phyloP scores from a whole-genome alignment of 1,284 basidiomycete species.

The Malassezia caprae region DNA sequence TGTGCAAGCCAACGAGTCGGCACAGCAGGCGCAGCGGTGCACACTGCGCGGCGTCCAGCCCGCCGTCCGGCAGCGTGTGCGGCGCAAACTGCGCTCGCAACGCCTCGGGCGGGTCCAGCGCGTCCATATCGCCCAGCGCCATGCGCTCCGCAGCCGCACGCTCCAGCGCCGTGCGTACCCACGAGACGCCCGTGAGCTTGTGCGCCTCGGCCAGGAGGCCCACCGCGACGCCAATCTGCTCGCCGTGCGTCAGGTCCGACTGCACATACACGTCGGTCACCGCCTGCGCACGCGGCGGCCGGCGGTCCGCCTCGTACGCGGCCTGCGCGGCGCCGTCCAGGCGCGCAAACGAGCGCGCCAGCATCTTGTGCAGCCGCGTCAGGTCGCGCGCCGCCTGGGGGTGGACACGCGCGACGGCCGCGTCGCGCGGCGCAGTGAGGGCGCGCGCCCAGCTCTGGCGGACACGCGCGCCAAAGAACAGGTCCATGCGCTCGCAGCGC shows the following conservation, averaged over 20 bases:
- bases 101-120: not conserved
- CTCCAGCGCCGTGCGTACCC: slow-evolving; percentile 43
- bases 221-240: slow-evolving; percentile 42
- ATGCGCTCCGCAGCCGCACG: slow-evolving; percentile 32
- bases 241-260: slow-evolving; percentile 23
- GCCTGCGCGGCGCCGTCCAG: slow-evolving; percentile 31
- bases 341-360: slow-evolving; percentile 36
- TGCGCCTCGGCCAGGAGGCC: slow-evolving; percentile 37
- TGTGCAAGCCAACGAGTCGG: slow-evolving; percentile 30
- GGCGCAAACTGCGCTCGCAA: not conserved
- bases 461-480: slow-evolving; percentile 29
- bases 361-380: slow-evolving; percentile 33
- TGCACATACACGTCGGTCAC: slow-evolving; percentile 29
- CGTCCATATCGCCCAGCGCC: slow-evolving; percentile 11
- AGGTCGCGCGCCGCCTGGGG: slow-evolving; percentile 21
- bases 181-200: slow-evolving; percentile 35
- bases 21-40: slow-evolving; percentile 24
- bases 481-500: slow-evolving; percentile 28
- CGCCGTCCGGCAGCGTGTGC: slow-evolving; percentile 2
- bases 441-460: slow-evolving; percentile 24
- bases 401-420: slow-evolving; percentile 21
- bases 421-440: slow-evolving; percentile 18
- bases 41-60: not conserved
- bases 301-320: slow-evolving; percentile 29
- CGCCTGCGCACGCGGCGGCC: slow-evolving; percentile 15